A percentile compares a stretch with the other conserved stretches of the same genome.
These are phyloP conservation scores for Triadica sebifera DNA, from an alignment of 345 rosid genomes.

Conservation along the genomic window DNA sequence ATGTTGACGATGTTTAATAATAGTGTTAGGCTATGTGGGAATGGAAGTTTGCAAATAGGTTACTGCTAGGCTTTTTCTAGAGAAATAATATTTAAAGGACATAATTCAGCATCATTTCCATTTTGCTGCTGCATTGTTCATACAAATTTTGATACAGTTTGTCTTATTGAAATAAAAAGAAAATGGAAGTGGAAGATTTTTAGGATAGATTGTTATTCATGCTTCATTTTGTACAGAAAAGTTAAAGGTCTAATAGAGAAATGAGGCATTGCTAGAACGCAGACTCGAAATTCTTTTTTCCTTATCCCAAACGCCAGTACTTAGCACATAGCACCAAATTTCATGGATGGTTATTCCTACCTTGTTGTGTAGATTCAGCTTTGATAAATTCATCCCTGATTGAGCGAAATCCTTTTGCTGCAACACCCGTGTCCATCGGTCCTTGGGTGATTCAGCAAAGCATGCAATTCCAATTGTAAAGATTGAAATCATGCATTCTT, in stretches of 20 bases:
- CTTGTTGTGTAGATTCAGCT: slow-evolving; percentile 9
- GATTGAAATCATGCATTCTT: no score
- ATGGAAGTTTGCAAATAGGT: no score
- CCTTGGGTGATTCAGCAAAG: slow-evolving; percentile 22
- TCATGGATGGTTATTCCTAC: background rate
- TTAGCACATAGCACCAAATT: background rate
- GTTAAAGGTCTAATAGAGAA: background rate
- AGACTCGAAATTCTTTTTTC: background rate
- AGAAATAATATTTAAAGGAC: background rate
- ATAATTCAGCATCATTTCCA: background rate
- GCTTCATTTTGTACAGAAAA: background rate
- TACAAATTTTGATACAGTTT: background rate
- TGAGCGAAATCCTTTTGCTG: slow-evolving; percentile 11
- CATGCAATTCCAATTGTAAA: background rate
- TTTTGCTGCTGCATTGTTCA: background rate
- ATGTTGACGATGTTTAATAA: background rate
- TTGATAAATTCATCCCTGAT: slow-evolving; percentile 13
- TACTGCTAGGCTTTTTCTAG: background rate
- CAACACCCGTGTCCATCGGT: slow-evolving; percentile 23
- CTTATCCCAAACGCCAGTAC: background rate
- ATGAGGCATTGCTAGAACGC: background rate
- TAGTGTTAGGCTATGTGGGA: background rate
- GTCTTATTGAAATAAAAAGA: background rate
- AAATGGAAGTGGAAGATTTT: background rate
- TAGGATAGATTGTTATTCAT: background rate